phyloP scores from a whole-genome alignment of 2,329 filamentous ascomycete species.

The Albophoma yamanashiensis region DNA sequence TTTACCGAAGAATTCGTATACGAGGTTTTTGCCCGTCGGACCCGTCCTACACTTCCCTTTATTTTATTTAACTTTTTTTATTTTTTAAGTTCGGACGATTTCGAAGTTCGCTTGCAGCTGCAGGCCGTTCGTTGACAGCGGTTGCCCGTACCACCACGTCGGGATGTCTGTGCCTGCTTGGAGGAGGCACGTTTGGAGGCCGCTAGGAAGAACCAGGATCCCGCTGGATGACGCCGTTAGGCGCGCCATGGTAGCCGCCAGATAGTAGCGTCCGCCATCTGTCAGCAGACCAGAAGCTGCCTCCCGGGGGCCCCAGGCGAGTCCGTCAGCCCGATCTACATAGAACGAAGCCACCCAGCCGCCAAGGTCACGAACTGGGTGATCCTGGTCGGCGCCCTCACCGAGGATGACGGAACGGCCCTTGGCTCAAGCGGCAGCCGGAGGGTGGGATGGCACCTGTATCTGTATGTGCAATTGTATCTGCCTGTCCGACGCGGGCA shows the following conservation, averaged over 20 bases:
- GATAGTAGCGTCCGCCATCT: not conserved
- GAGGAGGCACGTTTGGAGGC: not conserved
- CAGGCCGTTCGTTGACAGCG: not conserved
- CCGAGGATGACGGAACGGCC: not conserved
- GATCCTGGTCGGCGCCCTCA: not conserved
- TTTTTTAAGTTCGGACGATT: not conserved
- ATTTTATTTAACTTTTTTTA: too few relatives aligned
- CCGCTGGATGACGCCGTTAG: not conserved
- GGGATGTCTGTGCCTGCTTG: too few relatives aligned
- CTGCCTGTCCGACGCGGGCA: not conserved
- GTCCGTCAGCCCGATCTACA: not conserved
- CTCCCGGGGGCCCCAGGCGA: not conserved
- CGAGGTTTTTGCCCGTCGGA: not conserved
- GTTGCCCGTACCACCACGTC: not conserved
- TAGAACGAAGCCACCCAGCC: too few relatives aligned
- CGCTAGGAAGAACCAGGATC: not conserved
- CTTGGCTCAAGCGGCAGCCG: not conserved
- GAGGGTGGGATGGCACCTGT: not conserved
- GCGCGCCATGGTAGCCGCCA: not conserved
- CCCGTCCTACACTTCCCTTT: not conserved
- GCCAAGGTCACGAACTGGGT: not conserved
- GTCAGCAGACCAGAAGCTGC: not conserved
- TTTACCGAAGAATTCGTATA: too few relatives aligned
- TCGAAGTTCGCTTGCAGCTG: not conserved
- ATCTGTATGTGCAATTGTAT: too few relatives aligned